These are phyloP conservation scores for Puccinia coronata DNA, from an alignment of 1,284 basidiomycete genomes.

Conservation along the genomic window DNA sequence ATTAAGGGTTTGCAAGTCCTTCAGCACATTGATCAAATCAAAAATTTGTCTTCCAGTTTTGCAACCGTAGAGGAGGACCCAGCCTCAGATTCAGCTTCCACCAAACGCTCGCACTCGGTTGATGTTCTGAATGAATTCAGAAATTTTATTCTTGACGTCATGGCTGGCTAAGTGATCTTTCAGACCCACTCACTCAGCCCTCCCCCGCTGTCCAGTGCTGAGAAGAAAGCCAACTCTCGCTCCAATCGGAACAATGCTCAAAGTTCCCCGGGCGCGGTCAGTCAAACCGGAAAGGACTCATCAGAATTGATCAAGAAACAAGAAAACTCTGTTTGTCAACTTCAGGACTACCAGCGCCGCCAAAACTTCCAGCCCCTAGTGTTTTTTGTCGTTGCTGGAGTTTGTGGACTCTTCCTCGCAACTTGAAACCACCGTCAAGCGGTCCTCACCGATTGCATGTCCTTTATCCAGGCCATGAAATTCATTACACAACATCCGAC, in stretches of 20 bases:
- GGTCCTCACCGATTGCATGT: too few species aligned
- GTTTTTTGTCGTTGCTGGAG: not conserved
- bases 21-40: not conserved
- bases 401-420: not conserved
- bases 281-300: too few species aligned
- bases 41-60: too few species aligned
- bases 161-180: not conserved
- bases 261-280: too few species aligned
- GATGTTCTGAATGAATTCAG: slow-evolving; percentile 1
- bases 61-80: not conserved
- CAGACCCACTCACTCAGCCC: slow-evolving; percentile 5
- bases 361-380: not conserved
- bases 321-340: not conserved
- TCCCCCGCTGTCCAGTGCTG: too few species aligned
- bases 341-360: too few species aligned
- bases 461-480: too few species aligned
- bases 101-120: not conserved
- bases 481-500: too few species aligned
- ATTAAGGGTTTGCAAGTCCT: not conserved
- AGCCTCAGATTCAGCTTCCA: not conserved
- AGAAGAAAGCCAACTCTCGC: not conserved
- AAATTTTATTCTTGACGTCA: too few species aligned
- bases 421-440: not conserved
- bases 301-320: not conserved
- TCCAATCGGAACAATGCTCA: not conserved